Percentiles rank a stretch among this genome's conserved stretches.
phyloP scores from a whole-genome alignment of 83 land plant genomes.

The Picea abies region DNA sequence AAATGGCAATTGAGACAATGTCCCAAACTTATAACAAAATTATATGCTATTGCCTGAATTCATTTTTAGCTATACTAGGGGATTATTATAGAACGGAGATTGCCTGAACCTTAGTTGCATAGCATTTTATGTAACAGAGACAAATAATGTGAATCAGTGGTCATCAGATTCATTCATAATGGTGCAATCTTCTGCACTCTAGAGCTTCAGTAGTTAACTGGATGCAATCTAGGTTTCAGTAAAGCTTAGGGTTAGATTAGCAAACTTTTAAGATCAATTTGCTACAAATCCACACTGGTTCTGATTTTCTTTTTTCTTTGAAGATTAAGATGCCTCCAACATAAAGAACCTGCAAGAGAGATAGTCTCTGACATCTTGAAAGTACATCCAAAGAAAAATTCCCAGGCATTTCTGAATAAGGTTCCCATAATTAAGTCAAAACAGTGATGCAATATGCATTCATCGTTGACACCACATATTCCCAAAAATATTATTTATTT shows the following conservation, averaged over 20 bases:
- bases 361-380: too few relatives aligned
- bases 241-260: neutral
- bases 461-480: too few relatives aligned
- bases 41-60: neutral
- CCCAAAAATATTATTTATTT: too few relatives aligned
- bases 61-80: neutral
- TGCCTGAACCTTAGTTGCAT: neutral
- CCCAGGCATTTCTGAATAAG: too few relatives aligned
- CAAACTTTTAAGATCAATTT: too few relatives aligned
- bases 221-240: neutral
- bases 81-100: neutral
- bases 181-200: neutral
- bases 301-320: too few relatives aligned
- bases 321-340: too few relatives aligned
- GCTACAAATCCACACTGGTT: too few relatives aligned
- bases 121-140: neutral
- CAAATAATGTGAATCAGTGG: conserved; percentile 1
- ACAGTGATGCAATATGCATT: too few relatives aligned
- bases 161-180: neutral
- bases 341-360: too few relatives aligned
- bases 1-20: neutral
- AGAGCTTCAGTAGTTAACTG: neutral
- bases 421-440: too few relatives aligned
- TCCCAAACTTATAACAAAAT: neutral
- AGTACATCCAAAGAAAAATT: too few relatives aligned